phyloP scores from a whole-genome alignment of 2,329 filamentous ascomycete species.

The Neopestalotiopsis rosae region DNA sequence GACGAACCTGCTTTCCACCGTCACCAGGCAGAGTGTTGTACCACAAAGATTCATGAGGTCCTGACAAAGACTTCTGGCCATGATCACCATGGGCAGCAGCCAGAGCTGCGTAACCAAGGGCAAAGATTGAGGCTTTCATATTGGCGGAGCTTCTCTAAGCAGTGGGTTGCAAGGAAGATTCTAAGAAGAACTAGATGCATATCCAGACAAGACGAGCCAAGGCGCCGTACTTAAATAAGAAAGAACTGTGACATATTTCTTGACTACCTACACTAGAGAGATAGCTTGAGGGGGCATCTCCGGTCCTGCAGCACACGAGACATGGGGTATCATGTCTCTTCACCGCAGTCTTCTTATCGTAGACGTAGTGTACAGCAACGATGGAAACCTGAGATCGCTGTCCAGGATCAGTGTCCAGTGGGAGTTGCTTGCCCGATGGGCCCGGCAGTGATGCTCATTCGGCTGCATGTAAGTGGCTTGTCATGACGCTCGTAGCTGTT shows the following conservation, averaged over 20 bases:
- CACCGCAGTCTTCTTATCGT: constrained; percentile 15
- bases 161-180: not conserved
- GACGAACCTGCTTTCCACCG: constrained; percentile 77
- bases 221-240: not conserved
- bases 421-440: not conserved
- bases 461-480: constrained; percentile 4
- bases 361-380: not conserved
- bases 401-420: not conserved
- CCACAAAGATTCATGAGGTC: constrained; percentile 78
- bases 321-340: constrained; percentile 5
- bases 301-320: constrained; percentile 6
- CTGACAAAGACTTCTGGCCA: constrained; percentile 64
- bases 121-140: constrained; percentile 30
- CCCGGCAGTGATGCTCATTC: constrained; percentile 1
- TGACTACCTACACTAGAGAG: not conserved
- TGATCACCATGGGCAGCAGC: constrained; percentile 64
- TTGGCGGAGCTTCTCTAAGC: not conserved
- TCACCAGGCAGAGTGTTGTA: constrained; percentile 84
- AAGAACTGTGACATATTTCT: not conserved
- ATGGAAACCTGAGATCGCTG: not conserved
- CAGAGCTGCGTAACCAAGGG: constrained; percentile 51
- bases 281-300: constrained; percentile 5
- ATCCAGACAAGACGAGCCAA: not conserved
- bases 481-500: constrained; percentile 14
- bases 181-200: not conserved